Evolutionary conservation across 257 asterid species (phyloP).

Genomic region (Voacanga thouarsii): DNA sequence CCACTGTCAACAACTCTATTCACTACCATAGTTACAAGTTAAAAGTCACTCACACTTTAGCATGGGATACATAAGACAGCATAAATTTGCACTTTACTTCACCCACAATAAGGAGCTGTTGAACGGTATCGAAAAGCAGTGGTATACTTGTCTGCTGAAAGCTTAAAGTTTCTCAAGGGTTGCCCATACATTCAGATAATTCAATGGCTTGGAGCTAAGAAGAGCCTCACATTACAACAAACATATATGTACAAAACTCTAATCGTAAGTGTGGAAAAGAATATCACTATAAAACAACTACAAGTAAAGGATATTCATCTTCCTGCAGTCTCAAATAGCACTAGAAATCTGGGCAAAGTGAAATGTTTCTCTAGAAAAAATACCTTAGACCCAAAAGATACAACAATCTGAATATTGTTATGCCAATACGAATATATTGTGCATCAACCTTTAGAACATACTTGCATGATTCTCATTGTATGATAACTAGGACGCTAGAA

Average conservation of each 20-base stretch:
- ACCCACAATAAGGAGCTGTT: constrained; percentile 51
- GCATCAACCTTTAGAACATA: too few species aligned
- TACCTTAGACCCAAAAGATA: too few species aligned
- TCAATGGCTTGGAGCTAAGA: background rate
- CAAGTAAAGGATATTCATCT: too few species aligned
- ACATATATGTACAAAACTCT: background rate
- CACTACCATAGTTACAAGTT: background rate
- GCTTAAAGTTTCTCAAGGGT: constrained; percentile 67
- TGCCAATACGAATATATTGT: too few species aligned
- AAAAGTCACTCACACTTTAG: constrained; percentile 60
- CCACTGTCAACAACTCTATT: too few species aligned
- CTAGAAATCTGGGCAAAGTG: background rate
- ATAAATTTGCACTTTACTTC: too few species aligned
- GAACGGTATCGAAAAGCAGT: constrained; percentile 67
- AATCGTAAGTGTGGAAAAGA: background rate
- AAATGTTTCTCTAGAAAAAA: background rate
- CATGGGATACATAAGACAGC: constrained; percentile 75
- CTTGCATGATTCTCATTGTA: too few species aligned
- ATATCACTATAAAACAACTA: background rate
- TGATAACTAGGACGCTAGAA: too few species aligned
- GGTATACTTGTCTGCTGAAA: constrained; percentile 86
- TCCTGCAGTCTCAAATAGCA: background rate
- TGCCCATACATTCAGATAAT: constrained; percentile 2
- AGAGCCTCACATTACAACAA: too few species aligned
- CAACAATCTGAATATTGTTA: too few species aligned